These are phyloP conservation scores for Helicocarpus griseus DNA, from an alignment of 2,329 filamentous ascomycete genomes.

Conservation along the genomic window DNA sequence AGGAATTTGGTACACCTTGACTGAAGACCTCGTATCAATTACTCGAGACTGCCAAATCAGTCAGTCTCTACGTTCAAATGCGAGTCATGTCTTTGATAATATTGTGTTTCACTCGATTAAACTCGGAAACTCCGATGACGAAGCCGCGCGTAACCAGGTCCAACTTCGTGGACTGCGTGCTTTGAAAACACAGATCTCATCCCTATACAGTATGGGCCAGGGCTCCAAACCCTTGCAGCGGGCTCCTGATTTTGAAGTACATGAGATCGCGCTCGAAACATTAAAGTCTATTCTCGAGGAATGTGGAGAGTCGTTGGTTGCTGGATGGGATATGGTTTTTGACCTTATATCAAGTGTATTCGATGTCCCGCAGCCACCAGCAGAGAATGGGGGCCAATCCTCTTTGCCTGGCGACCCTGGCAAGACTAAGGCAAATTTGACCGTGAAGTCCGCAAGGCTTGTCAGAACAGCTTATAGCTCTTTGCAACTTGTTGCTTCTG, in stretches of 20 bases:
- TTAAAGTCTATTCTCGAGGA: constrained; percentile 77
- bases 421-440: constrained; percentile 9
- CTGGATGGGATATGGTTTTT: constrained; percentile 80
- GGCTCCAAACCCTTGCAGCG: constrained; percentile 49
- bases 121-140: constrained; percentile 25
- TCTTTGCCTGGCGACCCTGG: constrained; percentile 10
- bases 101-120: constrained; percentile 36
- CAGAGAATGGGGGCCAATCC: constrained; percentile 20
- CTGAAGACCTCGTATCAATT: constrained; percentile 42
- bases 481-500: constrained; percentile 84
- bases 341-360: constrained; percentile 80
- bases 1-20: constrained; percentile 68
- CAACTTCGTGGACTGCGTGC: constrained; percentile 64
- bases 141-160: constrained; percentile 48
- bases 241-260: constrained; percentile 65
- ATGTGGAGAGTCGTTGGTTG: constrained; percentile 71
- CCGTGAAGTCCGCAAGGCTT: constrained; percentile 55
- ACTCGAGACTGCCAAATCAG: constrained; percentile 29
- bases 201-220: constrained; percentile 47
- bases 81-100: constrained; percentile 52
- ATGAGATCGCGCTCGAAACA: constrained; percentile 68
- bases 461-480: constrained; percentile 83
- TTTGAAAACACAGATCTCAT: constrained; percentile 51
- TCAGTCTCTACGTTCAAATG: constrained; percentile 35
- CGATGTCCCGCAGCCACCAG: constrained; percentile 32